phyloP scores from a whole-genome alignment of 495 filamentous ascomycete genomes.

The Lophium mytilinum region DNA sequence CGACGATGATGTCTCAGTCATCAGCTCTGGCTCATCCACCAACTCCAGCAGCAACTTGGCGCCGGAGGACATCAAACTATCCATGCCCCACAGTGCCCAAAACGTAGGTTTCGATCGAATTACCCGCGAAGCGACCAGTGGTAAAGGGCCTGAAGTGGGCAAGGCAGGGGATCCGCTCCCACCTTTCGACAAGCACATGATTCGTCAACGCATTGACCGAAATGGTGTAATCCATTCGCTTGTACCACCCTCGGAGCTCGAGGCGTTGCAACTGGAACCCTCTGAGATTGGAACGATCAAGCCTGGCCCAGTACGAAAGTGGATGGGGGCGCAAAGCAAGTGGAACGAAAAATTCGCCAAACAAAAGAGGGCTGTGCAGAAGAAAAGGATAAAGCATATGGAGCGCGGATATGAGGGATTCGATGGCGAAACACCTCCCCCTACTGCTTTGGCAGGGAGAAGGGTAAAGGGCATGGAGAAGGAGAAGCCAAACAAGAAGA shows the following conservation, averaged over 20 bases:
- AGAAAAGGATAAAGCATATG: conserved; percentile 61
- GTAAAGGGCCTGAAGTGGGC: conserved; percentile 43
- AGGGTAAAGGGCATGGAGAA: conserved; percentile 45
- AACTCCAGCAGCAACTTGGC: conserved; percentile 8
- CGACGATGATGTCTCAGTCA: conserved; percentile 68
- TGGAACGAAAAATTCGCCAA: conserved; percentile 65
- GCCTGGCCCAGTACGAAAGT: conserved; percentile 67
- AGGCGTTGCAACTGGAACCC: conserved; percentile 51
- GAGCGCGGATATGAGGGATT: conserved; percentile 53
- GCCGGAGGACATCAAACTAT: conserved; percentile 23
- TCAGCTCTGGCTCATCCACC: conserved; percentile 39
- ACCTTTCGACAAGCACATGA: conserved; percentile 74
- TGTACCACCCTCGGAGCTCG: conserved; percentile 50
- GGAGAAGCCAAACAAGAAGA: conserved; percentile 48
- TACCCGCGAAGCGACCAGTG: neutral
- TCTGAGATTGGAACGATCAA: conserved; percentile 72
- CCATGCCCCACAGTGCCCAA: conserved; percentile 20
- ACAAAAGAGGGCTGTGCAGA: conserved; percentile 59
- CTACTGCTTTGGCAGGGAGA: conserved; percentile 71
- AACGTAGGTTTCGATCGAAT: conserved; percentile 19
- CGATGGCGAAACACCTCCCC: conserved; percentile 68
- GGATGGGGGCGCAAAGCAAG: conserved; percentile 60
- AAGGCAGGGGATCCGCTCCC: conserved; percentile 77
- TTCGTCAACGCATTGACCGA: conserved; percentile 74
- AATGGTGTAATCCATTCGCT: conserved; percentile 65